phyloP scores from a whole-genome alignment of 176 grass and related monocot genomes.

The Olyra latifolia region DNA sequence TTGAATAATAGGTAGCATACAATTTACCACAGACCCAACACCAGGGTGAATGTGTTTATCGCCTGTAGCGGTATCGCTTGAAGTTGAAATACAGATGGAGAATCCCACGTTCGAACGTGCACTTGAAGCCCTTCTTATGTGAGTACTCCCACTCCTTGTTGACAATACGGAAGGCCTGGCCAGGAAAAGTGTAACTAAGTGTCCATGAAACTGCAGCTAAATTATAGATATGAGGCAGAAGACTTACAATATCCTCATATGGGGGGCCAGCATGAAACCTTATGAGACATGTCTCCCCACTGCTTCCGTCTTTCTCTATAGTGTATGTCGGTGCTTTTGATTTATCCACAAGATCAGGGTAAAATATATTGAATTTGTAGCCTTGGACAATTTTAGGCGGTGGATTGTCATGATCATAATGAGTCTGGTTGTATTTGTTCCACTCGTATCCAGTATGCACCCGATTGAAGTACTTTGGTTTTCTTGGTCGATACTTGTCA shows the following conservation, averaged over 20 bases:
- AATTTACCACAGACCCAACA: too few species aligned
- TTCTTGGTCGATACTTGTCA: slow-evolving; percentile 92
- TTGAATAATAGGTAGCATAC: too few species aligned
- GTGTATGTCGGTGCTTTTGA: slow-evolving; percentile 77
- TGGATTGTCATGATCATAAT: slow-evolving; percentile 96
- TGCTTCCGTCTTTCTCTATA: slow-evolving; percentile 88
- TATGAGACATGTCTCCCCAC: slow-evolving; percentile 82
- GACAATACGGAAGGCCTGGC: slow-evolving; percentile 82
- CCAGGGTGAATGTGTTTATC: slow-evolving; percentile 15
- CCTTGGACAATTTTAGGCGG: slow-evolving; percentile 95
- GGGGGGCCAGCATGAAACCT: slow-evolving; percentile 94
- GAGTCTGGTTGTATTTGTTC: slow-evolving; percentile 99
- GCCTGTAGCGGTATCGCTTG: slow-evolving; percentile 86
- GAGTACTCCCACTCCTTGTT: slow-evolving; percentile 99
- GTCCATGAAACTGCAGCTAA: slow-evolving; percentile 9
- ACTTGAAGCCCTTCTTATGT: slow-evolving; percentile 99
- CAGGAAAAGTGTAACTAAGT: background rate
- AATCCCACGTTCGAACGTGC: slow-evolving; percentile 94
- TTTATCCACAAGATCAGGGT: slow-evolving; percentile 97
- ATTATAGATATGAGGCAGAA: background rate
- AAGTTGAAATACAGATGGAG: slow-evolving; percentile 98
- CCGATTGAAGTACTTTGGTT: slow-evolving; percentile 97
- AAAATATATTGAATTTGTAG: slow-evolving; percentile 99
- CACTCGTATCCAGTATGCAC: slow-evolving; percentile 98
- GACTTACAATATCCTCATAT: slow-evolving; percentile 93